phyloP scores from a whole-genome alignment of 306 rosid genomes.

The Prosopis cineraria region DNA sequence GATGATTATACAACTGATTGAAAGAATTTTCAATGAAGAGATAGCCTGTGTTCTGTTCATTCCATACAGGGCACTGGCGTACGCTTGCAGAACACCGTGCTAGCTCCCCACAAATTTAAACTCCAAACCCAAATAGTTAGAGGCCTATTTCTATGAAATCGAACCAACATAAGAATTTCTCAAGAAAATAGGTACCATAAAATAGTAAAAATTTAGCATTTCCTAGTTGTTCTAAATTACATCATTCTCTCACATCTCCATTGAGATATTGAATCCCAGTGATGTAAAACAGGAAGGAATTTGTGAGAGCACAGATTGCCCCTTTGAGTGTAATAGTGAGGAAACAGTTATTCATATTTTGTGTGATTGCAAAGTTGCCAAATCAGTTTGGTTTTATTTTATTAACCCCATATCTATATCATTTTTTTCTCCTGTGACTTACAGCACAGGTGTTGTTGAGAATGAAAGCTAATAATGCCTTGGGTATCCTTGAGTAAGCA shows the following conservation, averaged over 20 bases:
- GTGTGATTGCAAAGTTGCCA: no score
- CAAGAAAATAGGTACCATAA: neutral
- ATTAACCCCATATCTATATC: no score
- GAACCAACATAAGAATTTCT: neutral
- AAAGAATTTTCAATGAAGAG: neutral
- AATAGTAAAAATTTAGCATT: neutral
- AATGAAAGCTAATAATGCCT: no score
- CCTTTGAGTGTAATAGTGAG: no score
- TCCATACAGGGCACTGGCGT: neutral
- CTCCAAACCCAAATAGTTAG: neutral
- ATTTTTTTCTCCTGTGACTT: no score
- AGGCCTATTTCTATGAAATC: neutral
- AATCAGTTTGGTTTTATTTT: no score
- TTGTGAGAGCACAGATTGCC: no score
- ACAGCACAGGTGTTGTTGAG: no score
- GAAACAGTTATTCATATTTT: no score
- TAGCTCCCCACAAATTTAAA: neutral
- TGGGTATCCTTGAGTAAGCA: no score
- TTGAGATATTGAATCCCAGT: neutral
- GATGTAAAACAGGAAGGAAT: neutral
- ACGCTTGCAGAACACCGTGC: neutral
- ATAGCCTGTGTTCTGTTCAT: neutral
- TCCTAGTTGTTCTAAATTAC: neutral
- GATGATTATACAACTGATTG: neutral
- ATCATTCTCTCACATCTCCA: neutral